Base-by-base conservation (phyloP, 768 basidiomycete genomes). In the Termitomyces sp. region DNA sequence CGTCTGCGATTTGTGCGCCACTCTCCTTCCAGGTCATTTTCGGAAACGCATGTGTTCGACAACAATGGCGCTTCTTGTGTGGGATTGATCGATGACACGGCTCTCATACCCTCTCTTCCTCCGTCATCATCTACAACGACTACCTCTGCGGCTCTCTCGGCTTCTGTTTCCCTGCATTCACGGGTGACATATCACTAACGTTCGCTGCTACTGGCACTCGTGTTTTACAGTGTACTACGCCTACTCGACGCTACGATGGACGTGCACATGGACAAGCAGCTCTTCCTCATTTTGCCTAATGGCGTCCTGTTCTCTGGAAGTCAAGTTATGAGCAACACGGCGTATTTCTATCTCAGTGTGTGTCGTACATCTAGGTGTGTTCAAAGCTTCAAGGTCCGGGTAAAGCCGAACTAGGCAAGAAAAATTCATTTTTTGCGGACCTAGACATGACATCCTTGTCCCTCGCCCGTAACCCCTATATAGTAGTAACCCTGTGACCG, bases 51-150 rank as follows among this genome's bases (percentile, higher is more conserved):
- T 23, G 1, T 23, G 23, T 23, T 23, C 23, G 23, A 23, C 1
- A 23, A 23, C 23, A 23, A 23, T 23, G 23, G 23, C 23, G 23
- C 23, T 23, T 23, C 2, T 23, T 23, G 23, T 23, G 23, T 23
- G 23, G 23, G 23, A 23, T 23, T 23, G 23, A 23, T 23, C 23
- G 23, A 23, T 23, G 23, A 23, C 23, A 23, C 23, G 23, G 23
- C 23, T 23, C 23, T 23, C 23, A 23, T 2, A 23, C 23, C 19
- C 86, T 96, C 63, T 89, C 86, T 61, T 92, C 93, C 26, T 69
- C 84, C 8, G 95, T 98, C 68, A 98, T 98, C 73, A 85, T 97
- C 58, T 97, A 98, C 83, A 97, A 97, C 82, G 95, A 94, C 71
- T 86, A 86, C 67, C 72, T 91, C 63, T 93, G 90, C 78, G 90